Evolutionary conservation across 306 rosid genomes (phyloP), one percentile per base, ranked within the genome.

Genomic region (Urtica urens): DNA sequence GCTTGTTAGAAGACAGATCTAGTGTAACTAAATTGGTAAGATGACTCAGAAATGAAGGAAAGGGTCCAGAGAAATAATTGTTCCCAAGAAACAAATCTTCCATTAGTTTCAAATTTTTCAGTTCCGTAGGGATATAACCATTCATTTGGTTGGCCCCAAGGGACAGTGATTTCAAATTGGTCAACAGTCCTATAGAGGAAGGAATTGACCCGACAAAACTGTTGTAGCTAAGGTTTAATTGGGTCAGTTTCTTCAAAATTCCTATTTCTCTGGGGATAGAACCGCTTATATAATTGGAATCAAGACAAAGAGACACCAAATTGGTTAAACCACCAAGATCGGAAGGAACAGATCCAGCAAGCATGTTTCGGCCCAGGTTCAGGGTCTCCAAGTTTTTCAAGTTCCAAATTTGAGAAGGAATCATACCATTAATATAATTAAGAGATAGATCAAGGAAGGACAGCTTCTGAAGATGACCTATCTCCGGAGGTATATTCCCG

Each of bases 371-470:
- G 15, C 20, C 52, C 6, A 46, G 34, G 52, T 46, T 15, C 31
- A 28, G 4, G 14, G 57, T 51, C 19, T 29, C 44, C 20, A 51
- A 51, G 20, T 51, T 33, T 20, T 20, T 51, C 57, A 35, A 51
- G 38, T 18, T 51, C 57, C 57, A 33, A 34, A 51, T 35, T 8
- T 12, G 44, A 16, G 23, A 19, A 21, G 57, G 57, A 51, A 51
- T 51, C 2, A 44, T 33, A 35, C 57, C 57, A 6, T 51, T 35
- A 3, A 51, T 51, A 0, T 33, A 5, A 35, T 51, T 51, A 5
- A 35, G 16, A 34, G 57, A 51, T 33, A 51, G 57, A 17, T 53
- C 58, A 53, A 53, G 46, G 29, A 35, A 38, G 38, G 58, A 7
- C 14, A 53, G 58, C 15, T 23, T 37, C 3, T 23, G 45, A 29